Evolutionary conservation across 495 filamentous ascomycete species (phyloP), one percentile per base, ranked within the genome.

Genomic region (Parathielavia appendiculata): DNA sequence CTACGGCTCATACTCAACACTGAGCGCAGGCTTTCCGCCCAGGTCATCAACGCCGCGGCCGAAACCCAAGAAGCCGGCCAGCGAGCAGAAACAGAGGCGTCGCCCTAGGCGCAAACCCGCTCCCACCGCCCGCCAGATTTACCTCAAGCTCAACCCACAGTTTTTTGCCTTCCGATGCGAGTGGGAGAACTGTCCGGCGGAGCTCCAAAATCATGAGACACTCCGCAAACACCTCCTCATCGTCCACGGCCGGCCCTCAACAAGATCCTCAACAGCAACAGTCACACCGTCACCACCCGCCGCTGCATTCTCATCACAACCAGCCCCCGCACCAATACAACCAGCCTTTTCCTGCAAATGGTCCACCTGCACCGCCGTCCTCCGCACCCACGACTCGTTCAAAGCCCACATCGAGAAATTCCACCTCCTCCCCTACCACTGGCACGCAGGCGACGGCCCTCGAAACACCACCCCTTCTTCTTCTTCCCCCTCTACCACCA

Each of bases 131-230:
- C 59, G 63, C 20, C 54, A 67, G 20, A 26, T 69, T 20, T 75
- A 69, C 51, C 52, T 57, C 1, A 50, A 52, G 5, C 57, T 67
- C 12, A 61, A 54, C 2, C 65, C 67, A 5, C 62, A 61, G 17
- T 75, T 67, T 38, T 13, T 66, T 14, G 35, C 54, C 20, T 75
- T 75, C 55, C 45, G 57, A 11, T 75, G 72, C 56, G 72, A 75
- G 52, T 75, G 72, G 72, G 48, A 64, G 26, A 58, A 61, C 19
- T 95, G 90, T 64, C 75, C 76, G 6, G 82, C 85, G 0, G 80
- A 90, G 65, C 74, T 93, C 4, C 89, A 92, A 61, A 92, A 91
- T 65, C 66, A 90, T 35, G 80, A 85, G 2, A 84, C 84, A 0
- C 75, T 93, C 20, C 81, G 83, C 54, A 81, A 79, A 53, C 90